Evolutionary conservation across 2,329 filamentous ascomycete genomes (phyloP).

Genomic region (Magnaporthales sp.): DNA sequence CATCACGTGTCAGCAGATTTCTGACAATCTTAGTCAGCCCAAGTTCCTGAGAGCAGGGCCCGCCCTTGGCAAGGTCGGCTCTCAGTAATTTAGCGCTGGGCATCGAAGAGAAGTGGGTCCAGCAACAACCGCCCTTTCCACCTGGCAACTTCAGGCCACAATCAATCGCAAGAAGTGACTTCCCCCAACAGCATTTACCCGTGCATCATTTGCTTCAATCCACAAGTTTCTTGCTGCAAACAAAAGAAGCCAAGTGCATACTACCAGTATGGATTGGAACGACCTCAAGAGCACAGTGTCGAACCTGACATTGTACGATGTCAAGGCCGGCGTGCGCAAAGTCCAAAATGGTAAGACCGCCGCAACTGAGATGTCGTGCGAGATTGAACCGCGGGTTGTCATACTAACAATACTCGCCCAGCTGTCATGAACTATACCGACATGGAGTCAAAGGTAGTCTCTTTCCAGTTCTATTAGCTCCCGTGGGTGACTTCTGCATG

Average conservation of each 20-base stretch:
- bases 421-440: constrained; percentile 98
- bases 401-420: constrained; percentile 23
- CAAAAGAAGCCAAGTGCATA: neutral
- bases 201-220: neutral
- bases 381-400: neutral
- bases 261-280: constrained; percentile 62
- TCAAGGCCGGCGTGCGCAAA: constrained; percentile 91
- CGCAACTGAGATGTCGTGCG: neutral
- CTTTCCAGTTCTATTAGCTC: neutral
- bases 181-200: neutral
- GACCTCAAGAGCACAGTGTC: constrained; percentile 78
- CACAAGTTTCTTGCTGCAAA: neutral
- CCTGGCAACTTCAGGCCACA: neutral
- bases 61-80: neutral
- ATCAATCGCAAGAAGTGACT: neutral
- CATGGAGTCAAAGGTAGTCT: constrained; percentile 63
- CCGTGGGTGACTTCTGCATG: neutral
- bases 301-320: constrained; percentile 87
- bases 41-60: neutral
- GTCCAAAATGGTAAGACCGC: constrained; percentile 78
- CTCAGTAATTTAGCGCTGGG: neutral
- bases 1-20: neutral
- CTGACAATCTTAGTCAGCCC: neutral
- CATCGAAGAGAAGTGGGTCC: neutral
- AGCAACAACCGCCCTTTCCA: neutral